phyloP scores from a whole-genome alignment of 805 yeast species.

The Hanseniaspora vineae region DNA sequence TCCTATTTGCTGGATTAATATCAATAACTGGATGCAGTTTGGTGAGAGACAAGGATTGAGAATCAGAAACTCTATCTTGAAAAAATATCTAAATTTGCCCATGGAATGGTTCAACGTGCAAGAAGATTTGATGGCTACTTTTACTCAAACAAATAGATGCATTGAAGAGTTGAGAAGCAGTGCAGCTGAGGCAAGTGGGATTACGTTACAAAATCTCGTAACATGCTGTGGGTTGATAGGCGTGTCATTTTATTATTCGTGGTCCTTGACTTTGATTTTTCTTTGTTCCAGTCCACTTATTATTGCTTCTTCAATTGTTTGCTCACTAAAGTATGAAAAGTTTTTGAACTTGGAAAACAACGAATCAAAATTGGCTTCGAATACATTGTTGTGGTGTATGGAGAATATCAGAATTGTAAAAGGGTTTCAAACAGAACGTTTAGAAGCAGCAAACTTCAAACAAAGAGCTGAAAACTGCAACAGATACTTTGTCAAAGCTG shows the following conservation, averaged over 20 bases:
- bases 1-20: slow-evolving; percentile 38
- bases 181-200: slow-evolving; percentile 51
- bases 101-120: slow-evolving; percentile 53
- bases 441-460: slow-evolving; percentile 36
- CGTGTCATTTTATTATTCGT: slow-evolving; percentile 63
- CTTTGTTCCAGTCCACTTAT: slow-evolving; percentile 65
- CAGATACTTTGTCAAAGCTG: slow-evolving; percentile 29
- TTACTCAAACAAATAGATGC: slow-evolving; percentile 56
- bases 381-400: slow-evolving; percentile 59
- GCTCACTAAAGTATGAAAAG: slow-evolving; percentile 39
- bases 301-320: slow-evolving; percentile 30
- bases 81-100: slow-evolving; percentile 29
- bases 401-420: slow-evolving; percentile 47
- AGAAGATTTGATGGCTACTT: slow-evolving; percentile 44
- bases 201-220: slow-evolving; percentile 39
- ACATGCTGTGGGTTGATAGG: slow-evolving; percentile 42
- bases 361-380: slow-evolving; percentile 41
- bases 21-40: slow-evolving; percentile 48
- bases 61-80: slow-evolving; percentile 36
- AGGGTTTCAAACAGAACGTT: slow-evolving; percentile 39
- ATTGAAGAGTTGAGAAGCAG: slow-evolving; percentile 62
- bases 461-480: slow-evolving; percentile 21
- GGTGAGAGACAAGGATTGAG: slow-evolving; percentile 61
- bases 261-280: slow-evolving; percentile 76
- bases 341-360: slow-evolving; percentile 45